Evolutionary conservation across 345 rosid species (phyloP).

Genomic region (Camelina neglecta): DNA sequence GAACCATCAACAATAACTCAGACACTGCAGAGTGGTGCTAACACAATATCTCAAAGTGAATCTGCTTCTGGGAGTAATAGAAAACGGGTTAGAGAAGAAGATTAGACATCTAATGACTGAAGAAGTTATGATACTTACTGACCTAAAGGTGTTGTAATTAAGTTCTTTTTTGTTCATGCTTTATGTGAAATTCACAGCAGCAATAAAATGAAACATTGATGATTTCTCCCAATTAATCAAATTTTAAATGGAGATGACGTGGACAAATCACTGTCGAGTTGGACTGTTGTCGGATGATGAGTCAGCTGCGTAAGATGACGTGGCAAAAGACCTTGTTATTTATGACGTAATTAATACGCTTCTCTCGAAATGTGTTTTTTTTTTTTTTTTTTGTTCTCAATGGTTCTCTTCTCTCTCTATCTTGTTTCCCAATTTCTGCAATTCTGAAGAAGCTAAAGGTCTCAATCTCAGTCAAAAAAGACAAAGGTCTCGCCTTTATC

Average conservation of each 20-base stretch:
- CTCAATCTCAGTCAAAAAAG: slow-evolving; percentile 21
- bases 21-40: slow-evolving; percentile 13
- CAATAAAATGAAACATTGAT: neutral
- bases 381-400: neutral
- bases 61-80: slow-evolving; percentile 24
- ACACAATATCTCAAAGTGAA: slow-evolving; percentile 17
- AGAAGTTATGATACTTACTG: slow-evolving; percentile 31
- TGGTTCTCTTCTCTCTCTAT: slow-evolving; percentile 8
- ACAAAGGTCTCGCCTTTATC: slow-evolving; percentile 15
- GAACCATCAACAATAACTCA: slow-evolving; percentile 32
- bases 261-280: slow-evolving; percentile 16
- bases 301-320: slow-evolving; percentile 28
- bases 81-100: slow-evolving; percentile 51
- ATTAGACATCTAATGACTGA: slow-evolving; percentile 34
- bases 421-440: slow-evolving; percentile 40
- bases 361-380: slow-evolving; percentile 40
- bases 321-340: neutral
- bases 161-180: slow-evolving; percentile 1
- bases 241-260: slow-evolving; percentile 9
- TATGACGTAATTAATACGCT: slow-evolving; percentile 17
- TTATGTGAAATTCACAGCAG: slow-evolving; percentile 10
- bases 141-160: slow-evolving; percentile 14
- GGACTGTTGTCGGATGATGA: slow-evolving; percentile 37
- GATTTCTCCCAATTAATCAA: neutral
- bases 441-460: slow-evolving; percentile 31